These are phyloP conservation scores for Seminavis robusta DNA, from an alignment of 108 stramenopile species.

Conservation along the genomic window DNA sequence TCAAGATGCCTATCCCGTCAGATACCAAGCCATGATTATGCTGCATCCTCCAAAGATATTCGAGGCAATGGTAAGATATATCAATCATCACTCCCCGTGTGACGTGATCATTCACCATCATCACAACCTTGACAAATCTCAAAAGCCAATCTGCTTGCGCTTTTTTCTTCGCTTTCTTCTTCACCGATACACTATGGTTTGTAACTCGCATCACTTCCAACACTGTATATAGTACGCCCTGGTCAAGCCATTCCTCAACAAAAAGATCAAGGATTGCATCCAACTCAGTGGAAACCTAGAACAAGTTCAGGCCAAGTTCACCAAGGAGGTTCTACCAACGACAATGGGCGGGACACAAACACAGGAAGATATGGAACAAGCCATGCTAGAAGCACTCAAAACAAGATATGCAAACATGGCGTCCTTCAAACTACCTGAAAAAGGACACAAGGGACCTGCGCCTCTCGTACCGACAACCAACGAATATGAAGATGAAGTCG, in stretches of 20 bases:
- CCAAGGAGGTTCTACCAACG: background rate
- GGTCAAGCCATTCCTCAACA: background rate
- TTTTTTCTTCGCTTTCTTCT: too few species aligned
- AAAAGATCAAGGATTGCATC: background rate
- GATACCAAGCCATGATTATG: background rate
- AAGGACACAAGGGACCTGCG: too few species aligned
- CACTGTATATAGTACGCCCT: too few species aligned
- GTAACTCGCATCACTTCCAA: too few species aligned
- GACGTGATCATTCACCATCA: too few species aligned
- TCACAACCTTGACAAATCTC: too few species aligned
- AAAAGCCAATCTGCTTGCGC: too few species aligned
- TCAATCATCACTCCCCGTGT: too few species aligned
- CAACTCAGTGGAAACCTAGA: background rate
- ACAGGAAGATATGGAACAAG: background rate
- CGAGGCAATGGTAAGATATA: background rate
- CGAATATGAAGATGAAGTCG: too few species aligned
- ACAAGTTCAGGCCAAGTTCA: background rate
- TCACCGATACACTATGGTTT: too few species aligned
- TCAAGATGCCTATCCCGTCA: conserved; percentile 3
- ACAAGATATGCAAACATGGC: background rate
- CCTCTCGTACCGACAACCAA: too few species aligned
- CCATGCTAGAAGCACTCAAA: background rate
- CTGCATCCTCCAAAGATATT: background rate
- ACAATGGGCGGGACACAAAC: conserved; percentile 2
- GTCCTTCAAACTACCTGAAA: background rate